Percentiles rank a stretch among this genome's conserved stretches.
Evolutionary conservation across 192 early-diverging fungal genomes (phyloP).

Genomic region (Coemansia sp.): DNA sequence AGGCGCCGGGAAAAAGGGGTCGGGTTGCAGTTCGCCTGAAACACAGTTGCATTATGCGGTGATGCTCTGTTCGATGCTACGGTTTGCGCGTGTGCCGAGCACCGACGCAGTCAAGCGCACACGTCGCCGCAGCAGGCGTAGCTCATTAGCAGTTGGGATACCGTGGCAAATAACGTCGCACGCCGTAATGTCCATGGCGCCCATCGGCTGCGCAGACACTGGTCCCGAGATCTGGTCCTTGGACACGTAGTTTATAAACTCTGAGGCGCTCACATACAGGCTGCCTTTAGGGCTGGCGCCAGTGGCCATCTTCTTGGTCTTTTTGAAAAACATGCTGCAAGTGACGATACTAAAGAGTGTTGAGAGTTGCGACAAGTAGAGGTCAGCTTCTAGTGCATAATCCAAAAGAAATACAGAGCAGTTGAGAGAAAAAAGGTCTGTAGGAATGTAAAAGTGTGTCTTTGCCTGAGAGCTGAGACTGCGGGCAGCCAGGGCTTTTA

Average conservation of each 20-base stretch:
- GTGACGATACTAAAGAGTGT: neutral
- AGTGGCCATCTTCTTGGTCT: constrained; percentile 17
- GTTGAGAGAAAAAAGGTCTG: neutral
- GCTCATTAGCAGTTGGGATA: constrained; percentile 33
- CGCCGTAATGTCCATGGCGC: constrained; percentile 48
- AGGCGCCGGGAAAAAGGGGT: constrained; percentile 13
- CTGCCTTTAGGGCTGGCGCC: neutral
- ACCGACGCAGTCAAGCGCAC: constrained; percentile 41
- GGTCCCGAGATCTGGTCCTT: constrained; percentile 53
- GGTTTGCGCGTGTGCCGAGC: constrained; percentile 46
- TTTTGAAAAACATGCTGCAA: constrained; percentile 40
- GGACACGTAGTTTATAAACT: constrained; percentile 48
- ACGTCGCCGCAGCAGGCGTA: constrained; percentile 39
- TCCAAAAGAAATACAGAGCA: neutral
- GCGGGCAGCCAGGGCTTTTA: neutral
- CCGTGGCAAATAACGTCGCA: constrained; percentile 53
- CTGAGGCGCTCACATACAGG: constrained; percentile 45
- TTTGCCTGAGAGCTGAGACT: neutral
- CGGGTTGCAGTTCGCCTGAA: constrained; percentile 12
- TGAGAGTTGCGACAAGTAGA: neutral
- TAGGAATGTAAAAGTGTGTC: neutral
- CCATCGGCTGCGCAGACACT: constrained; percentile 45
- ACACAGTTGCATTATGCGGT: constrained; percentile 14
- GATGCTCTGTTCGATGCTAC: constrained; percentile 50
- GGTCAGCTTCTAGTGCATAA: neutral